These are phyloP conservation scores for Earliella scabrosa DNA, from an alignment of 1,284 basidiomycete species.

Conservation along the genomic window DNA sequence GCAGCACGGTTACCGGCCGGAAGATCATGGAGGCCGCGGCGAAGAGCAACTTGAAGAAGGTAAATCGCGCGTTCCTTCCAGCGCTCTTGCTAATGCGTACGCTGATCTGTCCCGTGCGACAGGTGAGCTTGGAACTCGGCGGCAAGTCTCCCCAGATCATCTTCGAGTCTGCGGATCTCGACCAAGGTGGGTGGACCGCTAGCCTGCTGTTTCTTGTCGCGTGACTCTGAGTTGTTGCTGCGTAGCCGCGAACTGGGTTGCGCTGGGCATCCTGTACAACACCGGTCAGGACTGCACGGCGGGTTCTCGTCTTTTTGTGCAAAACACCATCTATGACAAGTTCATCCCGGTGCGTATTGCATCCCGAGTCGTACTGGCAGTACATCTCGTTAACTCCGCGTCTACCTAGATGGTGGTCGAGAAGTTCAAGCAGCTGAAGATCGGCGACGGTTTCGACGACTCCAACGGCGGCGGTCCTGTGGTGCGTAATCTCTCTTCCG, in stretches of 20 bases:
- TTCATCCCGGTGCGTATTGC: slow-evolving; percentile 55
- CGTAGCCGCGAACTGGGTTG: slow-evolving; percentile 83
- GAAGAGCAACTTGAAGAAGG: slow-evolving; percentile 92
- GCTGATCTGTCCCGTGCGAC: slow-evolving; percentile 1
- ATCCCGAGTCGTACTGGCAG: neutral
- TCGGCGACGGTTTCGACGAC: slow-evolving; percentile 85
- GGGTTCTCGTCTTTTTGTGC: slow-evolving; percentile 85
- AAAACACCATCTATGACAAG: slow-evolving; percentile 84
- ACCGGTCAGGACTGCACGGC: slow-evolving; percentile 90
- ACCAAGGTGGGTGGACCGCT: slow-evolving; percentile 63
- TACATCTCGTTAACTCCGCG: neutral
- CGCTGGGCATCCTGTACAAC: slow-evolving; percentile 84
- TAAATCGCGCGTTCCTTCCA: slow-evolving; percentile 33
- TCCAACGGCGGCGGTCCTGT: slow-evolving; percentile 79
- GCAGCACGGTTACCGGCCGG: slow-evolving; percentile 87
- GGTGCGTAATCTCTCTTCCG: slow-evolving; percentile 45
- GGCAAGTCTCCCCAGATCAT: slow-evolving; percentile 94
- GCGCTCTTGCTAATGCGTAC: neutral
- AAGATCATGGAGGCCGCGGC: slow-evolving; percentile 93
- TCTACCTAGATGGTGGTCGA: slow-evolving; percentile 52
- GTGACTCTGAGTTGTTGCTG: neutral
- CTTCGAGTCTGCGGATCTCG: slow-evolving; percentile 82
- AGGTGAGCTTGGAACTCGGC: slow-evolving; percentile 93
- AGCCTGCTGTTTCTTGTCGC: neutral
- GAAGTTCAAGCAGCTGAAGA: slow-evolving; percentile 70